Evolutionary conservation across 1,284 basidiomycete species (phyloP).

Genomic region (Xanthoconium separans): DNA sequence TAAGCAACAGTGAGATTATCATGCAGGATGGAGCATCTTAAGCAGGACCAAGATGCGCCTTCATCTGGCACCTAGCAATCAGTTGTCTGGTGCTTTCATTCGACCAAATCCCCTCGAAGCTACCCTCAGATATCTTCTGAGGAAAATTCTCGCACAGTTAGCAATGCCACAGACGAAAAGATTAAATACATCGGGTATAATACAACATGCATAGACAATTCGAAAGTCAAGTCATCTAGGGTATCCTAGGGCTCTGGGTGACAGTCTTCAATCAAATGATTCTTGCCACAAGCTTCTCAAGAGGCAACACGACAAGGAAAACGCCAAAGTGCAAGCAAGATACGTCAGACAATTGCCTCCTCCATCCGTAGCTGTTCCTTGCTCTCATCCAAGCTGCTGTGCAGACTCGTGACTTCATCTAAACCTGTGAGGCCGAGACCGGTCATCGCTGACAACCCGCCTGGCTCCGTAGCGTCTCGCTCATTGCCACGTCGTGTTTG

Average conservation of each 20-base stretch:
- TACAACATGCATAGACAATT: not conserved
- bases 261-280: not conserved
- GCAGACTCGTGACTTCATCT: conserved; percentile 18
- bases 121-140: no score
- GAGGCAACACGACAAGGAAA: not conserved
- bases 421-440: conserved; percentile 32
- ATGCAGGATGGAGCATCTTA: no score
- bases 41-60: no score
- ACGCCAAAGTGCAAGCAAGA: not conserved
- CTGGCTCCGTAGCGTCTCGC: conserved; percentile 10
- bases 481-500: conserved; percentile 6
- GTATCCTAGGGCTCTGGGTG: not conserved
- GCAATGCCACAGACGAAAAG: no score
- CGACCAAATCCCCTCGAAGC: no score
- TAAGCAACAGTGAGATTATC: no score
- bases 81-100: no score
- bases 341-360: not conserved
- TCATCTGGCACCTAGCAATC: no score
- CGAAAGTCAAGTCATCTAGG: not conserved
- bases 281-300: not conserved
- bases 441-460: conserved; percentile 25
- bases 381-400: conserved; percentile 9
- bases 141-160: no score
- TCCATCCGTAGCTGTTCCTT: conserved; percentile 6
- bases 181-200: not conserved